phyloP scores from a whole-genome alignment of 2,329 filamentous ascomycete genomes.

The Exophiala sp. region DNA sequence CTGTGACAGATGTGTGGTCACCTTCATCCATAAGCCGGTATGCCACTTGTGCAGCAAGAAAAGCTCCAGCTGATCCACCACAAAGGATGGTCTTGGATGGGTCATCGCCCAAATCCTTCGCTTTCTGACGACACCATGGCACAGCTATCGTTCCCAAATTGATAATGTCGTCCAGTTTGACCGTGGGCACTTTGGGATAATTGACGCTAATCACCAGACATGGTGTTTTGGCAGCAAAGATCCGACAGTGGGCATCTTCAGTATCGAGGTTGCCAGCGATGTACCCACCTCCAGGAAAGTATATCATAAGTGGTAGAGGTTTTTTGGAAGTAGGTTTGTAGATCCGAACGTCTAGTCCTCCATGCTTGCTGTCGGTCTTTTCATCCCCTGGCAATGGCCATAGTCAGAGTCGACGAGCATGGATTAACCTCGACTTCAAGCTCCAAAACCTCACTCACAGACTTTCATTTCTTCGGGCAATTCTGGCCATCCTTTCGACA shows the following conservation, averaged over 20 bases:
- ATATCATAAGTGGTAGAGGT: conserved; percentile 35
- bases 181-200: conserved; percentile 29
- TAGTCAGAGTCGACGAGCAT: background rate
- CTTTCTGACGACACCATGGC: conserved; percentile 17
- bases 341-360: conserved; percentile 21
- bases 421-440: background rate
- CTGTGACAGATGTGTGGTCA: conserved; percentile 16
- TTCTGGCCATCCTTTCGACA: conserved; percentile 22
- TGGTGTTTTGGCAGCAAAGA: conserved; percentile 31
- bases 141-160: conserved; percentile 12
- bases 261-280: conserved; percentile 34
- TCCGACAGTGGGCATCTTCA: conserved; percentile 36
- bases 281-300: conserved; percentile 37
- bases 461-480: conserved; percentile 18
- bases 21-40: conserved; percentile 22
- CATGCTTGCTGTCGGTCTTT: conserved; percentile 13
- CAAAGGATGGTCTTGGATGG: conserved; percentile 19
- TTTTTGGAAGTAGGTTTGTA: conserved; percentile 20
- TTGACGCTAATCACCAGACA: conserved; percentile 36
- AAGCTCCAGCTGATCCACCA: conserved; percentile 24
- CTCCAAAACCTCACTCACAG: conserved; percentile 13
- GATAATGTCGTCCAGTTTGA: conserved; percentile 25
- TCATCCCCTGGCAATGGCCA: conserved; percentile 15
- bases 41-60: conserved; percentile 18
- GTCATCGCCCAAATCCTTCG: conserved; percentile 17